Evolutionary conservation across 805 yeast genomes (phyloP).

Genomic region (Peterozyma toletana): DNA sequence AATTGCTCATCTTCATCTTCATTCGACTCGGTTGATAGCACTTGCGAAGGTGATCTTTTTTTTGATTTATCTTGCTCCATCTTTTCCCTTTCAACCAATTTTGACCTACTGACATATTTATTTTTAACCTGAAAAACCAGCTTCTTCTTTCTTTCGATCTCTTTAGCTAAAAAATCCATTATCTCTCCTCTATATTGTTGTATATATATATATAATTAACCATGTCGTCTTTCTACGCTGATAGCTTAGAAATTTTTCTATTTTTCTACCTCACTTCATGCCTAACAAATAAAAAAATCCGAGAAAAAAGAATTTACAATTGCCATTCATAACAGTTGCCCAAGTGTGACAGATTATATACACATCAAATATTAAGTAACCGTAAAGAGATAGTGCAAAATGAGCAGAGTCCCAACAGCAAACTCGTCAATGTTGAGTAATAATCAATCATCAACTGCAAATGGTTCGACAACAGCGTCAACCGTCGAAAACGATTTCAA

Average conservation of each 20-base stretch:
- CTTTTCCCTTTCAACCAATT: conserved; percentile 23
- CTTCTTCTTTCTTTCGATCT: conserved; percentile 37
- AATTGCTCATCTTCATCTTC: neutral
- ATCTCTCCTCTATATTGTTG: too few species aligned
- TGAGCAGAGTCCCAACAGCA: conserved; percentile 1
- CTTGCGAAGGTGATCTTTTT: conserved; percentile 1
- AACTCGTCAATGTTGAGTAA: neutral
- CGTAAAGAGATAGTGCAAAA: neutral
- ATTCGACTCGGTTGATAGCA: conserved; percentile 1
- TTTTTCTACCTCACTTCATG: too few species aligned
- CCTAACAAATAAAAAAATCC: too few species aligned
- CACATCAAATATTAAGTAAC: neutral
- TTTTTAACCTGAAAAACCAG: conserved; percentile 9
- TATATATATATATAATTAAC: too few species aligned
- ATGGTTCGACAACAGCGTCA: conserved; percentile 3
- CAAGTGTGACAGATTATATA: neutral
- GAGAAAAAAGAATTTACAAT: too few species aligned
- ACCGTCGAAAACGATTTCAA: conserved; percentile 22
- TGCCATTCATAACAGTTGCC: conserved; percentile 22
- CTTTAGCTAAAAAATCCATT: conserved; percentile 34
- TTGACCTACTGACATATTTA: conserved; percentile 8
- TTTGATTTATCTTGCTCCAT: conserved; percentile 1
- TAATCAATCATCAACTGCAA: too few species aligned
- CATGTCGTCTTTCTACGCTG: too few species aligned
- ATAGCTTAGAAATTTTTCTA: too few species aligned